Percentiles rank a stretch among this genome's conserved stretches.
These are phyloP conservation scores for Ceratocystis huliohia DNA, from an alignment of 2,329 filamentous ascomycete species.

Conservation along the genomic window DNA sequence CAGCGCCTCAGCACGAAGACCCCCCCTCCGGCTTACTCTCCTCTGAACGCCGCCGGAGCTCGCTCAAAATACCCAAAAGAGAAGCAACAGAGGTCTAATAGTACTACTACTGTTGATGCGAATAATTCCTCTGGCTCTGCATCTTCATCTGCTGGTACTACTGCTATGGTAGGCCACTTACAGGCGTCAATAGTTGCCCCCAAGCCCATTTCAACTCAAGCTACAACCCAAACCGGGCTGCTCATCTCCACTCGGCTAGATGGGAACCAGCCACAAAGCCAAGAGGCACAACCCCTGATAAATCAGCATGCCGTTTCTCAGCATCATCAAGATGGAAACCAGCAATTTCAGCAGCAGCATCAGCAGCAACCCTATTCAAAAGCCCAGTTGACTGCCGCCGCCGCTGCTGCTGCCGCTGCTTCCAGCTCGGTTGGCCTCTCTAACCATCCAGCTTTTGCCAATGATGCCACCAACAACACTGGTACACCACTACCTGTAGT, in stretches of 20 bases:
- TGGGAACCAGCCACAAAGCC: slow-evolving; percentile 13
- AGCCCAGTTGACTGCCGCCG: slow-evolving; percentile 27
- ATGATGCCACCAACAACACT: slow-evolving; percentile 39
- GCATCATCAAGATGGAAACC: background rate
- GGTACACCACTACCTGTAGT: slow-evolving; percentile 19
- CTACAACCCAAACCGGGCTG: slow-evolving; percentile 12
- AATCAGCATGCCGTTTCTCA: slow-evolving; percentile 9
- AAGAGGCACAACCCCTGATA: background rate
- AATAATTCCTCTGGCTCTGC: slow-evolving; percentile 21
- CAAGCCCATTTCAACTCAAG: slow-evolving; percentile 19
- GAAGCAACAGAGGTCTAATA: slow-evolving; percentile 44
- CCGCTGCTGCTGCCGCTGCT: slow-evolving; percentile 33
- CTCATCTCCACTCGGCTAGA: slow-evolving; percentile 18
- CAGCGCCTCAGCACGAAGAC: slow-evolving; percentile 69
- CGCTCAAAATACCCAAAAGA: slow-evolving; percentile 61
- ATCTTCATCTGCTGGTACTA: slow-evolving; percentile 22
- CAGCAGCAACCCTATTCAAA: slow-evolving; percentile 17
- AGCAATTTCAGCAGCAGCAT: background rate
- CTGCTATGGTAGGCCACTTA: background rate
- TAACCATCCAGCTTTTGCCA: slow-evolving; percentile 81
- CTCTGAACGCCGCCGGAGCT: slow-evolving; percentile 44
- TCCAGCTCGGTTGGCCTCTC: slow-evolving; percentile 43
- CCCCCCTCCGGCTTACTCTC: slow-evolving; percentile 91
- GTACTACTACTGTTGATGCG: slow-evolving; percentile 25
- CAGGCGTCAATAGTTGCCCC: slow-evolving; percentile 15